Conservation (phyloP, 371 early-diverging fungal species). For the Rhizopus microsporus region DNA sequence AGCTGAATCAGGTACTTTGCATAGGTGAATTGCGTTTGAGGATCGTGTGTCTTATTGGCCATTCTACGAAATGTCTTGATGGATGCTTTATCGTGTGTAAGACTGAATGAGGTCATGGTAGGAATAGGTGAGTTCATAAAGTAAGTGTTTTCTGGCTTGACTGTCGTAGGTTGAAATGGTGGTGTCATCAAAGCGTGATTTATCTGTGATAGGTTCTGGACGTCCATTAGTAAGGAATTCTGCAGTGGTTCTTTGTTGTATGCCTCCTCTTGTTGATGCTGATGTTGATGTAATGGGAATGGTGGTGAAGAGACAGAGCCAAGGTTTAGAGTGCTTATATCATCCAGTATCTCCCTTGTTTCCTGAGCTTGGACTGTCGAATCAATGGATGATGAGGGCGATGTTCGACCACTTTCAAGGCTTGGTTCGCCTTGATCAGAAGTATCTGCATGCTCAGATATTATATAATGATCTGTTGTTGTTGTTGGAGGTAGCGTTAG, state of each 20-base stretch:
- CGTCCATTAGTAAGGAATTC: constrained; percentile 9
- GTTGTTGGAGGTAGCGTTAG: background rate
- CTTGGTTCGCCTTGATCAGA: constrained; percentile 7
- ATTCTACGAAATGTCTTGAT: constrained; percentile 67
- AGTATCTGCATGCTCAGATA: constrained; percentile 1
- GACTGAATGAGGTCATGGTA: constrained; percentile 45
- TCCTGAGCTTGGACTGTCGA: background rate
- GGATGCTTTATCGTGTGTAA: constrained; percentile 51
- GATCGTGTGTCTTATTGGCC: constrained; percentile 69
- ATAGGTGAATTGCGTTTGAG: constrained; percentile 64
- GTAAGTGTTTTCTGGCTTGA: background rate
- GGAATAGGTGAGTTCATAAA: constrained; percentile 1
- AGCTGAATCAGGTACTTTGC: constrained; percentile 65
- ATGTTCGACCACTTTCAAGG: constrained; percentile 15
- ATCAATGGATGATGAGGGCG: constrained; percentile 3
- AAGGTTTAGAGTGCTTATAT: background rate
- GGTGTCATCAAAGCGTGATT: constrained; percentile 18
- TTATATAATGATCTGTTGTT: background rate
- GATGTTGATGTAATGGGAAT: background rate
- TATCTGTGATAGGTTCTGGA: constrained; percentile 9
- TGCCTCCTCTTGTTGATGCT: too few relatives aligned
- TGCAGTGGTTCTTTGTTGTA: background rate
- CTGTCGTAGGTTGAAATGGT: background rate
- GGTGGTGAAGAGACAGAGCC: background rate
- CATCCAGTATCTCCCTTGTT: background rate